Base-by-base conservation (phyloP, 371 early-diverging fungal species). In the Catenaria anguillulae region DNA sequence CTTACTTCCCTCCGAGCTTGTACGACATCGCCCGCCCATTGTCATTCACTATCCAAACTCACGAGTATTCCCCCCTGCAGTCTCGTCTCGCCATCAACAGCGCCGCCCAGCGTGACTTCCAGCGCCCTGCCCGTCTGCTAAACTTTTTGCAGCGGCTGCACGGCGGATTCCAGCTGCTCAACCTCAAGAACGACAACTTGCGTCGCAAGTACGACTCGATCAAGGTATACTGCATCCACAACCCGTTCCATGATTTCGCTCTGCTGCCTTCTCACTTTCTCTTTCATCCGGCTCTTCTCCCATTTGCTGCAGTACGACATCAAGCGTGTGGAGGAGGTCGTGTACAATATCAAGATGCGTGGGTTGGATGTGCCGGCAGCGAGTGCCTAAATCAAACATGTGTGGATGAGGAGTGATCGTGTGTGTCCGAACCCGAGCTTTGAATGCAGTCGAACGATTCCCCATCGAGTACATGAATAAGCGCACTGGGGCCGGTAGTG, bases 291-390 rank as follows among this genome's bases (percentile, higher is more conserved):
- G n/a, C n/a, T n/a, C n/a, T n/a, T n/a, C n/a, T n/a, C n/a, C n/a
- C n/a, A n/a, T n/a, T n/a, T n/a, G n/a, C n/a, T n/a, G n/a, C n/a
- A 73, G 72, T 89, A 89, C 65, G 90, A 89, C 65, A 77, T 89
- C 62, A 88, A 89, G 69, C 84, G 84, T 72, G 84, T 88, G 40
- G 87, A 89, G 69, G 87, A 88, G 62, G 81, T 85, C 40, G 86
- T 86, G 23, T 89, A 84, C 67, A 86, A 89, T 67, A 70, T 89
- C 61, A 79, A 81, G 36, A 74, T 89, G 23, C 77, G 89, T 19
- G 80, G 81, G 35, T 71, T 86, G 8, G 60, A 68, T 12, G 37
- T 24, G 40, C 48, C n/a, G n/a, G n/a, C n/a, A n/a, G n/a, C n/a
- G n/a, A n/a, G n/a, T n/a, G n/a, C n/a, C n/a, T n/a, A n/a, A n/a